A percentile compares a stretch with the other conserved stretches of the same genome.
phyloP scores from a whole-genome alignment of 208 protist genomes.

The Acanthamoeba healyi region DNA sequence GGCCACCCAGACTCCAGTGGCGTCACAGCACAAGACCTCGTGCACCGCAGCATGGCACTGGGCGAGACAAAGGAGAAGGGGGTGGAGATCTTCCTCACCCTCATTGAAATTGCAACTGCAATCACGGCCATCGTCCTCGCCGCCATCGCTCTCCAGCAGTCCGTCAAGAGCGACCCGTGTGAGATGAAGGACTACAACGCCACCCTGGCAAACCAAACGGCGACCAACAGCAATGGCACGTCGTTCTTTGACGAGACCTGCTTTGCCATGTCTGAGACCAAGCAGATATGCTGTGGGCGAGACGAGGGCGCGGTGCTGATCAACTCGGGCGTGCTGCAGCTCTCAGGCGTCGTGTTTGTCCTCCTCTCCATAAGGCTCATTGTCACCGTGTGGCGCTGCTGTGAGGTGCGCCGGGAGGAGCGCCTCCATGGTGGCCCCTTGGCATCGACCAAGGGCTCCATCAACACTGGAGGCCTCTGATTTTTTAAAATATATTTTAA shows the following conservation, averaged over 20 bases:
- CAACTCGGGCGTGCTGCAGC: slow-evolving; percentile 66
- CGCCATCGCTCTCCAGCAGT: neutral
- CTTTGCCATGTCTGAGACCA: neutral
- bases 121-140: slow-evolving; percentile 58
- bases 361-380: neutral
- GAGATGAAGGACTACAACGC: slow-evolving; percentile 8
- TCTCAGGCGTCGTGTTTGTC: slow-evolving; percentile 15
- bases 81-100: slow-evolving; percentile 13
- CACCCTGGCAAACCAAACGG: slow-evolving; percentile 6
- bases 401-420: neutral
- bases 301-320: slow-evolving; percentile 41
- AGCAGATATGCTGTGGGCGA: slow-evolving; percentile 24
- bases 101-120: neutral
- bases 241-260: neutral
- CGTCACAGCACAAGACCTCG: too few species aligned
- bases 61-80: neutral
- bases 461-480: slow-evolving; percentile 13
- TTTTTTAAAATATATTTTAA: neutral
- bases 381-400: neutral
- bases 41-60: neutral
- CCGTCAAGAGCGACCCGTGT: neutral
- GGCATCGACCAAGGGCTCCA: neutral
- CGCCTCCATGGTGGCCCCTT: neutral
- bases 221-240: neutral
- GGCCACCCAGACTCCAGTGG: too few species aligned